These are phyloP conservation scores for Daldinia vernicosa DNA, from an alignment of 495 filamentous ascomycete genomes.

Conservation along the genomic window DNA sequence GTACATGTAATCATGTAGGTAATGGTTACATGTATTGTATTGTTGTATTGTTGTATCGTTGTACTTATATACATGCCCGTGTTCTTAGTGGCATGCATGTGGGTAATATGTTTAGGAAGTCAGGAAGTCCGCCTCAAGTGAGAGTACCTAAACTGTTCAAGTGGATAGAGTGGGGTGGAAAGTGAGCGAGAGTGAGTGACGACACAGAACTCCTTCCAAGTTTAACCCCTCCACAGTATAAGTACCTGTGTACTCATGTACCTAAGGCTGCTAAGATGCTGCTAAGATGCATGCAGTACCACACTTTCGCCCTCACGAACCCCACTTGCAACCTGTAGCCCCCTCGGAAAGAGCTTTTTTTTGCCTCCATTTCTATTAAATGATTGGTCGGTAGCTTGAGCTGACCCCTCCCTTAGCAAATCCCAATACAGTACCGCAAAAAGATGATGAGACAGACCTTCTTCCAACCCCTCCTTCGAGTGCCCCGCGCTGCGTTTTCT, in stretches of 20 bases:
- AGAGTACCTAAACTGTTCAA: background rate
- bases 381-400: slow-evolving; percentile 37
- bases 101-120: background rate
- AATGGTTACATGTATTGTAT: background rate
- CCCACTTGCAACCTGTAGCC: slow-evolving; percentile 28
- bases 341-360: slow-evolving; percentile 35
- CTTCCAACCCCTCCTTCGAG: slow-evolving; percentile 43
- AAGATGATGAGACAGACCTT: slow-evolving; percentile 44
- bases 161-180: background rate
- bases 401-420: slow-evolving; percentile 40
- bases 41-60: background rate
- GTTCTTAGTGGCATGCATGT: slow-evolving; percentile 3
- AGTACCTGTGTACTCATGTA: background rate
- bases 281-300: slow-evolving; percentile 2
- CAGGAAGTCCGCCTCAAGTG: slow-evolving; percentile 4
- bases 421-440: slow-evolving; percentile 30
- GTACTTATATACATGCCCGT: background rate
- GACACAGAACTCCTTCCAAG: slow-evolving; percentile 19
- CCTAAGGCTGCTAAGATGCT: background rate
- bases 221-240: slow-evolving; percentile 8
- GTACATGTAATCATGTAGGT: background rate
- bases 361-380: background rate
- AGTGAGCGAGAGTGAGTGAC: slow-evolving; percentile 3
- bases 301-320: slow-evolving; percentile 2
- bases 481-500: slow-evolving; percentile 45